phyloP scores from a whole-genome alignment of 2,329 filamentous ascomycete genomes.

The Epichloe glyceriae region DNA sequence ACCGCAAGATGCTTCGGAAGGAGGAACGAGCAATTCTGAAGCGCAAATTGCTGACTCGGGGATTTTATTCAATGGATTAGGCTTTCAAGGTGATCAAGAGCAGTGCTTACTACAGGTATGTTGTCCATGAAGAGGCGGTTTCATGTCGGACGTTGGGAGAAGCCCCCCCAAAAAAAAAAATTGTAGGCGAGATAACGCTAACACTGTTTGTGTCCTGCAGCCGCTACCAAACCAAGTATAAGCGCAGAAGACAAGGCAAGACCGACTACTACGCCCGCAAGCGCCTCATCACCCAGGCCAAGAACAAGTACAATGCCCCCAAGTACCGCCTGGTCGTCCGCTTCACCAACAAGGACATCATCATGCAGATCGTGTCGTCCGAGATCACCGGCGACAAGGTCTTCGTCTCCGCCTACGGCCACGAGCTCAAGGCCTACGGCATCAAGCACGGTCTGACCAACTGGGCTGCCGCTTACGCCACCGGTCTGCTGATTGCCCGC shows the following conservation, averaged over 20 bases:
- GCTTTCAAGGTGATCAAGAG: conserved; percentile 90
- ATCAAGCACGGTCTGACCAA: conserved; percentile 98
- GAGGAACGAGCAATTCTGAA: conserved; percentile 59
- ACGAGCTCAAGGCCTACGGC: conserved; percentile 96
- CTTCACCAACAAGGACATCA: conserved; percentile 99
- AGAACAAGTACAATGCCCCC: conserved; percentile 99
- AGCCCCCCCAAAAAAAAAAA: no score
- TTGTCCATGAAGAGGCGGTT: neutral
- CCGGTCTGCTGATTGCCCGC: conserved; percentile 91
- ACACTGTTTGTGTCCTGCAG: conserved; percentile 30
- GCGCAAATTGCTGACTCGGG: conserved; percentile 99
- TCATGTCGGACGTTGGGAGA: no score
- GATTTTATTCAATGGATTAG: conserved; percentile 39
- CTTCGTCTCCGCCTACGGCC: conserved; percentile 80
- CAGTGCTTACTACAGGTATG: conserved; percentile 93
- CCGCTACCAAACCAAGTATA: conserved; percentile 99
- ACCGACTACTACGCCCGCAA: conserved; percentile 99
- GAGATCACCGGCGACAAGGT: conserved; percentile 98
- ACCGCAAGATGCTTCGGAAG: conserved; percentile 97
- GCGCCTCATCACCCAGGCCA: conserved; percentile 98
- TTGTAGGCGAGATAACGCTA: no score
- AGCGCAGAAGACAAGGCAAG: conserved; percentile 89
- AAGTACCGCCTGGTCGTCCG: conserved; percentile 99
- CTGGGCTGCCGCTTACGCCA: conserved; percentile 96
- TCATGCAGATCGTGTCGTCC: conserved; percentile 91